Conservation (phyloP, 73 alveolate species). For the Tetrahymena borealis region DNA sequence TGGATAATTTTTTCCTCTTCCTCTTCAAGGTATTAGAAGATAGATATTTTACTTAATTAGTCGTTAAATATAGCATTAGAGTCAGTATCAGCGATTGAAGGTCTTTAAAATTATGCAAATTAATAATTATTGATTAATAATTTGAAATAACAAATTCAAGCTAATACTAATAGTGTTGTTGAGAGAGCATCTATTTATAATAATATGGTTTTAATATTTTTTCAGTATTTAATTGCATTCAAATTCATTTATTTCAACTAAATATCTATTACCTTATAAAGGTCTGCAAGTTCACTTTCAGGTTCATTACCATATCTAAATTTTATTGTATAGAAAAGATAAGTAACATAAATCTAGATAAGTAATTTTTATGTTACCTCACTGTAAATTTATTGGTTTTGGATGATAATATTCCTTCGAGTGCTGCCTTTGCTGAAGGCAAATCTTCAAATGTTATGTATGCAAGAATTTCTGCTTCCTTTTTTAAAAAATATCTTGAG, state of each 20-base stretch:
- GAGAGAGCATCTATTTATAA: neutral
- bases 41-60: neutral
- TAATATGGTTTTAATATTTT: neutral
- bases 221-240: neutral
- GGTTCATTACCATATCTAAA: neutral
- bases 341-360: neutral
- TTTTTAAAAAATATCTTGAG: neutral
- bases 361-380: neutral
- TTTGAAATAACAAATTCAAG: neutral
- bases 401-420: neutral
- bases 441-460: neutral
- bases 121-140: neutral
- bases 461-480: neutral
- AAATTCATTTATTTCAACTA: neutral
- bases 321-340: neutral
- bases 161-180: neutral
- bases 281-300: neutral
- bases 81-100: neutral
- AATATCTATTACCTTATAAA: neutral
- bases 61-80: neutral
- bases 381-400: neutral
- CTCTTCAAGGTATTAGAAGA: neutral
- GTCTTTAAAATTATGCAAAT: neutral
- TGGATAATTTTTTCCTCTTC: neutral
- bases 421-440: neutral